Percentiles rank a stretch among this genome's conserved stretches.
phyloP scores from a whole-genome alignment of 768 basidiomycete genomes.

The Nidularia pulvinata region DNA sequence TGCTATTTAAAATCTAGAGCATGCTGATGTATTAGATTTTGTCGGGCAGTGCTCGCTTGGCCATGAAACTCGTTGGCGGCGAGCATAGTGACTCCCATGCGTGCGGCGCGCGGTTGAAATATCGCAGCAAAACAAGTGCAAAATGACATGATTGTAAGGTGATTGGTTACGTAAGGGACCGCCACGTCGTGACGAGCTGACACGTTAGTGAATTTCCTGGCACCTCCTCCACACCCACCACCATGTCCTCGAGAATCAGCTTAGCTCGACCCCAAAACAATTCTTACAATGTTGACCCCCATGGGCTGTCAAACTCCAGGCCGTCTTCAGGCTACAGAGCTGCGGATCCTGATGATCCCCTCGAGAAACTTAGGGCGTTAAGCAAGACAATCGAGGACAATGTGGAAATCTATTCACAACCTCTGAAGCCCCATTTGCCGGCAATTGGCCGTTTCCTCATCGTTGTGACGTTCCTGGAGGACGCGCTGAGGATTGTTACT shows the following conservation, averaged over 20 bases:
- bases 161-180: constrained; percentile 24
- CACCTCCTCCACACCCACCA: constrained; percentile 22
- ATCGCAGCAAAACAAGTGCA: not conserved
- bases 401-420: constrained; percentile 91
- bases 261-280: constrained; percentile 71
- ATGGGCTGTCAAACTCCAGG: constrained; percentile 76
- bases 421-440: constrained; percentile 92
- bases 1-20: too few species aligned
- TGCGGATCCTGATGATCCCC: constrained; percentile 79
- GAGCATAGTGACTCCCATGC: too few species aligned
- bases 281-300: constrained; percentile 70
- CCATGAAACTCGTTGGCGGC: too few species aligned
- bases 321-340: constrained; percentile 74
- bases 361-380: constrained; percentile 73
- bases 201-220: constrained; percentile 30
- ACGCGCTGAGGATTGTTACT: constrained; percentile 89
- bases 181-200: constrained; percentile 50
- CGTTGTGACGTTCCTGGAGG: constrained; percentile 98
- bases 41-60: too few species aligned
- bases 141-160: not conserved
- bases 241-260: constrained; percentile 83
- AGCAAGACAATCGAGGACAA: constrained; percentile 86
- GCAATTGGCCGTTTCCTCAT: constrained; percentile 96
- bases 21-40: too few species aligned
- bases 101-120: not conserved